Base-by-base conservation (phyloP, 768 basidiomycete species). In the Naematelia encephala region DNA sequence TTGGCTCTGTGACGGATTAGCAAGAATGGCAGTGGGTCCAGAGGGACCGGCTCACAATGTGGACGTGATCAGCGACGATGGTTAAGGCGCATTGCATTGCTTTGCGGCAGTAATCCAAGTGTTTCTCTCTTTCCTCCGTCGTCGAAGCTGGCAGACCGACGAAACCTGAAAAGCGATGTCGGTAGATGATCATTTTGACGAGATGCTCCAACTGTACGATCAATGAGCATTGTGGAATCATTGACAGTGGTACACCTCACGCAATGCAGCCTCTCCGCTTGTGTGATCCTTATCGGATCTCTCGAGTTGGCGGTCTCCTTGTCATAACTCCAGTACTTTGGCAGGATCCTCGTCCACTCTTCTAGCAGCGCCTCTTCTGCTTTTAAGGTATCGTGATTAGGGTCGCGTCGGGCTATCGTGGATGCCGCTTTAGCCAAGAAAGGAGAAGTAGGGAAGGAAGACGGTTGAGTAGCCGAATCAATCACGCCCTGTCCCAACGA, bases 281-380 rank as follows among this genome's bases (percentile, higher is more conserved):
- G 91, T 0, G 90, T 93, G 57, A 93, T 81, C 27, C 92, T 83
- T 59, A 94, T 87, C 4, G 90, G 90, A 78, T 94, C 91, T 21
- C 88, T 86, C 67, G 86, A 87, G 10, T 84, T 84, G 66, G 91
- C 80, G 13, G 89, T 91, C 64, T 91, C 91, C 0, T 85, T 80
- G 0, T 86, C 83, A 70, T 91, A 89, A 1, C 84, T 81, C 89
- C 90, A 94, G 70, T 86, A 86, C 14, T 84, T 75, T 0, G 90
- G 88, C 30, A 91, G 80, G 42, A 83, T 82, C 54, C 80, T 78
- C 54, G 84, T 84, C 67, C 92, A 87, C 66, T 91, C 89, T 61
- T 91, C 89, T 63, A 94, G 77, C 34, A 93, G 77, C 19, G 80
- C 80, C 67, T 93, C 90, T 73, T 91, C 91, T 47, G 92, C 90